Evolutionary conservation across 2,329 filamentous ascomycete species (phyloP), one percentile per base, ranked within the genome.

Genomic region (Parastagonospora avenae): DNA sequence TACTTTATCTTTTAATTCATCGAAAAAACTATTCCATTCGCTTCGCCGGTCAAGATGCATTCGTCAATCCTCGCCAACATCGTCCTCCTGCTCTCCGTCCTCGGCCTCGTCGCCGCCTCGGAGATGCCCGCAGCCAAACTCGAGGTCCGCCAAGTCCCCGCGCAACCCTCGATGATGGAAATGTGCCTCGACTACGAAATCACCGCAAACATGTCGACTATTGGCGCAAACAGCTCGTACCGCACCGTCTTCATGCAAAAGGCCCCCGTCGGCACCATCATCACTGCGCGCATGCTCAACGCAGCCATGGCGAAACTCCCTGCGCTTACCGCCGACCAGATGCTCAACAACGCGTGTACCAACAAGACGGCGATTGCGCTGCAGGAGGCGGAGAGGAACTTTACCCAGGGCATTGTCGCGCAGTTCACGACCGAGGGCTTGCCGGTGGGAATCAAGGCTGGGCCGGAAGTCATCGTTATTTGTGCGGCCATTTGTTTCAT

Each of bases 141-240:
- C 33, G 54, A 56, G 42, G 50, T 50, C 32, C 70, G 70, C 42
- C 70, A 72, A 60, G 57, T 59, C 42, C 59, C 62, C 16, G 55
- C 51, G 39, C 55, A 47, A 31, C 57, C 63, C n/a, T 56, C 65
- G 10, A 59, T 58, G 45, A 58, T 55, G 38, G 57, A 67, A 12
- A 52, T 67, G 42, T 80, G 78, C 65, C 53, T 68, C 44, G 73
- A 79, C 62, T 80, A 81, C 63, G 65, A 74, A 50, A 65, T 61
- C 42, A 76, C 76, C 16, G 79, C 79, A 54, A 81, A 80, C 64
- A 72, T 79, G 52, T 79, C 78, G 16, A 75, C 73, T 52, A 74
- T 80, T 54, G 76, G 75, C 51, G 54, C 68, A 46, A 81, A 80
- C 67, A 61, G 73, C 51, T 77, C 76, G 44, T 77, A 77, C 50